These are phyloP conservation scores for Boletus patriciae DNA, from an alignment of 768 basidiomycete species.

Conservation along the genomic window DNA sequence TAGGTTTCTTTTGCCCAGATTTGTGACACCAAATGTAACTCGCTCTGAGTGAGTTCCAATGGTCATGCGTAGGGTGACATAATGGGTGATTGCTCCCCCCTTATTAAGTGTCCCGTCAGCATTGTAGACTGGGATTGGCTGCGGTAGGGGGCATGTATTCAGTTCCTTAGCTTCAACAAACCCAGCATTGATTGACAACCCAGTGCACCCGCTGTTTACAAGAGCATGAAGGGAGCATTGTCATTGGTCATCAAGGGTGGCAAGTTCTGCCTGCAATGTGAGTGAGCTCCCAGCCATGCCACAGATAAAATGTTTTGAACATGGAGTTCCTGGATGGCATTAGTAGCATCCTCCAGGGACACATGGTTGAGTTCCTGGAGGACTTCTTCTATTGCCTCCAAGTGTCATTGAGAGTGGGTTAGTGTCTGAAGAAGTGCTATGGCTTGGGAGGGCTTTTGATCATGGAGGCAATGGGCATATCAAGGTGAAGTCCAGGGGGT, in stretches of 20 bases:
- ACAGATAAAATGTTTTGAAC: too few relatives aligned
- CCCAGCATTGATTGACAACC: background rate
- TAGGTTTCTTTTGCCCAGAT: background rate
- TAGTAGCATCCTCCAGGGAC: too few relatives aligned
- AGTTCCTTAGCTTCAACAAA: background rate
- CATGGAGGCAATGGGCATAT: background rate
- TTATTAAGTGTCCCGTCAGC: constrained; percentile 8
- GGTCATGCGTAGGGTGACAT: background rate
- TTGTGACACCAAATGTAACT: background rate
- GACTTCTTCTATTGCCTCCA: too few relatives aligned
- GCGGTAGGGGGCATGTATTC: background rate
- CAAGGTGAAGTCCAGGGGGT: constrained; percentile 7
- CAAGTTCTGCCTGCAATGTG: background rate
- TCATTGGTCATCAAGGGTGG: background rate
- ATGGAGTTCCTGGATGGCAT: too few relatives aligned
- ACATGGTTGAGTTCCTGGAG: too few relatives aligned
- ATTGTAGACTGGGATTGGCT: background rate
- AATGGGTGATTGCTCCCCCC: constrained; percentile 12
- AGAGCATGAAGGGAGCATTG: background rate
- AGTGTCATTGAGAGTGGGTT: background rate
- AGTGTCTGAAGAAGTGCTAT: background rate
- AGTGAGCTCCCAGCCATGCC: background rate
- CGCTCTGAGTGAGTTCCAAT: background rate
- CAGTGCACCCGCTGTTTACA: background rate
- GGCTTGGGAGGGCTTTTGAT: background rate